Conservation (phyloP, 768 basidiomycete species). For the Coprinopsis marcescibilis region DNA sequence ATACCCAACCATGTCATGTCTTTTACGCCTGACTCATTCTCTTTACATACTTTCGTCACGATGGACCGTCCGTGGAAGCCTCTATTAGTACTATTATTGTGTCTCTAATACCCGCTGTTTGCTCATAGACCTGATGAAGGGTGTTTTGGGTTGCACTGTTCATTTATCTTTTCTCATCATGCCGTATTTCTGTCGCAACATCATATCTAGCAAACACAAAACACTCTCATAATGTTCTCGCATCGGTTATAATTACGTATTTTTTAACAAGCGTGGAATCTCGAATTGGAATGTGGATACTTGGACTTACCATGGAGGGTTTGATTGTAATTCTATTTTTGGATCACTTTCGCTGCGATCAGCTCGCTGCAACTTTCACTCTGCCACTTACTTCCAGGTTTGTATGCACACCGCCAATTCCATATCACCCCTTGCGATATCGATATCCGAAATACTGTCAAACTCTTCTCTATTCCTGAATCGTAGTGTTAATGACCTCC, state of each 20-base stretch:
- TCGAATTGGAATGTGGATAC: too few relatives aligned
- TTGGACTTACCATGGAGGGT: too few relatives aligned
- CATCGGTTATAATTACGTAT: too few relatives aligned
- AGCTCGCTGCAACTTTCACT: too few relatives aligned
- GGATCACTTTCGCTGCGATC: neutral
- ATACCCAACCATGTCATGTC: conserved; percentile 32
- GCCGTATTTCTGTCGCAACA: conserved; percentile 14
- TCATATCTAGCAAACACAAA: conserved; percentile 11
- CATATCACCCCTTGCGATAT: too few relatives aligned
- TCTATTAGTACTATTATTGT: conserved; percentile 20
- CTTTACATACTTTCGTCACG: conserved; percentile 19
- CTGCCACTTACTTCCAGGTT: too few relatives aligned
- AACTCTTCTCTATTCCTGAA: too few relatives aligned
- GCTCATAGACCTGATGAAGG: conserved; percentile 14
- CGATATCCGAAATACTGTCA: too few relatives aligned
- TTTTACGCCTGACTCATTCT: conserved; percentile 19
- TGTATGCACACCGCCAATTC: too few relatives aligned
- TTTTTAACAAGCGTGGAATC: too few relatives aligned
- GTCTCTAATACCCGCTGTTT: conserved; percentile 29
- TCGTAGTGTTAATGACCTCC: conserved; percentile 13
- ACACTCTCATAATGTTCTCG: conserved; percentile 2
- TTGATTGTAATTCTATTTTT: too few relatives aligned
- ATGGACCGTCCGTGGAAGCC: conserved; percentile 27
- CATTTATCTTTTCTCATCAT: conserved; percentile 10
- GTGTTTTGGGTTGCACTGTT: conserved; percentile 11